Evolutionary conservation across 441 rosid species (phyloP).

Genomic region (Geranium incanum): DNA sequence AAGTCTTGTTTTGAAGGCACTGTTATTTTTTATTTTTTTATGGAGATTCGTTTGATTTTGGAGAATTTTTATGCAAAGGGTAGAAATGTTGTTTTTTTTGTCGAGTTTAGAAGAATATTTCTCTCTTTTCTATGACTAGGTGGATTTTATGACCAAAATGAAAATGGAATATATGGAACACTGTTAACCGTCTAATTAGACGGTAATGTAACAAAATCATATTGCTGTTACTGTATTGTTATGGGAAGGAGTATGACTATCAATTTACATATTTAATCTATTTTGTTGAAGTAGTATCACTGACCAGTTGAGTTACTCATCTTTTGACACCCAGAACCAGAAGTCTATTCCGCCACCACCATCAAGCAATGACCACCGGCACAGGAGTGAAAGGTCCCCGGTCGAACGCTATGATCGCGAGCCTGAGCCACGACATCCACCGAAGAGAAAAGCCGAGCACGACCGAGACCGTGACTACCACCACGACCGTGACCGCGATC

Average conservation of each 20-base stretch:
- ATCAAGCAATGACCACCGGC: conserved; percentile 28
- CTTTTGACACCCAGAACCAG: conserved; percentile 22
- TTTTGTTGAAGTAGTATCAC: background rate
- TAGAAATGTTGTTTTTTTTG: background rate
- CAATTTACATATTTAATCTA: background rate
- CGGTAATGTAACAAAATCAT: too few relatives aligned
- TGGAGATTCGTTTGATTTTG: background rate
- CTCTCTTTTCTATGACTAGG: background rate
- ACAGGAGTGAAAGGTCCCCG: conserved; percentile 34
- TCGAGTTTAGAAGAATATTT: background rate
- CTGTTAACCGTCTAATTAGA: too few relatives aligned
- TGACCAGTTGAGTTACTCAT: background rate
- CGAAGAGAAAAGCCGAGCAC: conserved; percentile 60
- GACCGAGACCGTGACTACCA: conserved; percentile 37
- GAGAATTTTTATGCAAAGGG: background rate
- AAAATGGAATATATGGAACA: background rate
- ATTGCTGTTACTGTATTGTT: too few relatives aligned
- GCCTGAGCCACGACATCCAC: conserved; percentile 27
- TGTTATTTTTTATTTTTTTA: background rate
- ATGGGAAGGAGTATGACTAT: too few relatives aligned
- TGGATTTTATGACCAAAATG: background rate
- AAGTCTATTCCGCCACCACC: conserved; percentile 30
- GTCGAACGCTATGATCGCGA: conserved; percentile 33
- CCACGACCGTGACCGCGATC: conserved; percentile 33
- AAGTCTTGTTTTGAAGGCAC: conserved; percentile 28